A percentile compares a stretch with the other conserved stretches of the same genome.
phyloP scores from a whole-genome alignment of 768 basidiomycete species.

The Lactifluus volemus region DNA sequence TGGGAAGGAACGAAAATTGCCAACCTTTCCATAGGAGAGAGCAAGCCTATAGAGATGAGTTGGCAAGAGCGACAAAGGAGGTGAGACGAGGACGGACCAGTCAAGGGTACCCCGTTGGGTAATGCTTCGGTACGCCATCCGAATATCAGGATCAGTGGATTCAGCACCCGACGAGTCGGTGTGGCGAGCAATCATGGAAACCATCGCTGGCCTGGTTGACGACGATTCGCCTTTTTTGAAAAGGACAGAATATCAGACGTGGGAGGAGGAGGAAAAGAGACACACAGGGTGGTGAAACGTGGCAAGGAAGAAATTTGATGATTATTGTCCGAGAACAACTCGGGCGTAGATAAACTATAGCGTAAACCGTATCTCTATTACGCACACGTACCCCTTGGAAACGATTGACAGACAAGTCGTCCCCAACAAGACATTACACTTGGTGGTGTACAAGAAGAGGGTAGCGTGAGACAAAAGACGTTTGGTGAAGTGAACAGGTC shows the following conservation, averaged over 20 bases:
- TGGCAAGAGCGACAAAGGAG: background rate
- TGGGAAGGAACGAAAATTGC: background rate
- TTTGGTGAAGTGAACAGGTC: background rate
- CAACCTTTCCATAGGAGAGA: constrained; percentile 16
- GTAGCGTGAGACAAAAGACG: background rate
- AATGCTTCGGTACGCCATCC: constrained; percentile 14
- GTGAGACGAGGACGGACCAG: background rate
- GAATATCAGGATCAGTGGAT: constrained; percentile 8
- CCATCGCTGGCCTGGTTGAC: background rate
- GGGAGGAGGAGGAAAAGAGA: background rate
- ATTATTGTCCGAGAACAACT: background rate
- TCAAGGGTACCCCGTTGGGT: constrained; percentile 12
- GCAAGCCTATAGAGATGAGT: background rate
- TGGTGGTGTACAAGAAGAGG: background rate
- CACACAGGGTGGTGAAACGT: background rate
- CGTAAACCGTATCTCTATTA: background rate
- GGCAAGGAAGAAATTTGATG: too few relatives aligned
- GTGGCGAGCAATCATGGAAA: constrained; percentile 4
- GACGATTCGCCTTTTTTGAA: background rate
- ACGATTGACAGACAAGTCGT: background rate
- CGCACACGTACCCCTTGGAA: constrained; percentile 1
- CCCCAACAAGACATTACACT: background rate
- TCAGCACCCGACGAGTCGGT: background rate
- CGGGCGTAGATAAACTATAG: background rate
- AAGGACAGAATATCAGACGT: background rate